Conservation (phyloP, 345 rosid species). For the sweet orange (Citrus sinensis) region DVS_A1.0 CM039161.1:3641001-3641500, state of each 20-base stretch:
- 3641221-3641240: conserved; percentile 86
- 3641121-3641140: background rate
- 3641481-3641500: background rate
- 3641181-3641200: conserved; percentile 89
- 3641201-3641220: conserved; percentile 72
- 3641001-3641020: conserved; percentile 47
- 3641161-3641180: conserved; percentile 59
- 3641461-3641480: background rate
- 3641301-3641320: background rate
- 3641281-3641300: background rate
- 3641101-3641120: background rate
- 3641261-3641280: background rate
- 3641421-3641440: background rate
- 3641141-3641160: conserved; percentile 40
- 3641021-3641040: background rate
- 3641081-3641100: background rate
- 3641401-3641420: conserved; percentile 52
- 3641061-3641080: background rate
- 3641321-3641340: background rate
- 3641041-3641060: too few species aligned
- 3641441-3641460: background rate
- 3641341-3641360: background rate
- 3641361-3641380: background rate
- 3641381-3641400: conserved; percentile 7
- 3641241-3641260: conserved; percentile 70